Evolutionary conservation across 192 early-diverging fungal species (phyloP).

Genomic region (Globomyces pollinis-pini): DNA sequence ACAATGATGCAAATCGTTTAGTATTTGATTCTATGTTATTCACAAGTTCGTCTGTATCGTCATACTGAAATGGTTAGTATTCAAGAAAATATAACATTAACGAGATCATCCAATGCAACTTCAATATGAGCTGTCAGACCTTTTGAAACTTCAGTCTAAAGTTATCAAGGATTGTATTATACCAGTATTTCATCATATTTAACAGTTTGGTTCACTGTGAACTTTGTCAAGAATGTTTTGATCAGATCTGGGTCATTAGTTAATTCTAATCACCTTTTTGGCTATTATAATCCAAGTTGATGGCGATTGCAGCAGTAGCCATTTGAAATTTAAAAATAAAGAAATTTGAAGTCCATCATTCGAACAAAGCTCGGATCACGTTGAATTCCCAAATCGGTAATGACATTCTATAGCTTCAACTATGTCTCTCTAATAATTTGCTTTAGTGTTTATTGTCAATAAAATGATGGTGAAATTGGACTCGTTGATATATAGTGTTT

Average conservation of each 20-base stretch:
- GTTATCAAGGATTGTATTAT: background rate
- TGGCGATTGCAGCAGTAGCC: slow-evolving; percentile 10
- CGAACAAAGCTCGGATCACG: no score
- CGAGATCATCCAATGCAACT: slow-evolving; percentile 37
- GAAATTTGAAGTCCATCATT: no score
- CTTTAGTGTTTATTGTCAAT: no score
- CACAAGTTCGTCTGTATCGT: background rate
- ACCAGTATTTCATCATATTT: background rate
- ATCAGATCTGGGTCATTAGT: slow-evolving; percentile 25
- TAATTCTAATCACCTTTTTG: slow-evolving; percentile 28
- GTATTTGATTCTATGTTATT: slow-evolving; percentile 74
- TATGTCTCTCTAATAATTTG: no score
- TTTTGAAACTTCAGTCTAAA: slow-evolving; percentile 19
- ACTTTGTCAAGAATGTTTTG: slow-evolving; percentile 26
- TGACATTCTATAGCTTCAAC: no score
- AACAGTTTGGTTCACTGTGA: slow-evolving; percentile 12
- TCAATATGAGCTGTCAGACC: slow-evolving; percentile 20
- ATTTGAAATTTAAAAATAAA: slow-evolving; percentile 1
- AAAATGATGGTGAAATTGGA: no score
- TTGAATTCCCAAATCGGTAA: no score
- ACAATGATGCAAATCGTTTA: slow-evolving; percentile 74
- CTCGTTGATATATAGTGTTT: no score
- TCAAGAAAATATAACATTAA: background rate
- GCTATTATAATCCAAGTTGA: slow-evolving; percentile 33
- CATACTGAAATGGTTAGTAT: background rate